Evolutionary conservation across 345 rosid genomes (phyloP), one percentile per base, ranked within the genome.

Genomic region (Turnera subulata): DNA sequence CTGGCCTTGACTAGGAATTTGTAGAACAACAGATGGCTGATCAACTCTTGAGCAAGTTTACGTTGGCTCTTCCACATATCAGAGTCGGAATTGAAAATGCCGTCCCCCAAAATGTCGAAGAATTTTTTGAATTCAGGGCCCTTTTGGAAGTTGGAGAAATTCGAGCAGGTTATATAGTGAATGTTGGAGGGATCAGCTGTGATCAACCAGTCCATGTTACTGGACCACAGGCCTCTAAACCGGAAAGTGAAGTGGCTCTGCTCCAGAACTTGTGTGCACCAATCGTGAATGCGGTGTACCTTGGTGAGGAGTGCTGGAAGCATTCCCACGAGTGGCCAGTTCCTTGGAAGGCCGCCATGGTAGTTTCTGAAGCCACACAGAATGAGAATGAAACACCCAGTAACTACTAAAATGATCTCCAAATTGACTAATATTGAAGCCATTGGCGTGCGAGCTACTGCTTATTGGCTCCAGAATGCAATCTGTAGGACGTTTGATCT

Each of bases 61-160:
- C 49, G 16, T 11, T 46, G 49, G 49, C 11, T 46, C 46, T 45
- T 66, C 70, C 70, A 66, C 33, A 33, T 32, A 22, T 58, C 46
- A 7, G 17, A n/a, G 50, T 66, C 70, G 8, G 70, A 17, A 53
- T 45, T 66, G 57, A 66, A 35, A n/a, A 66, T 66, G 19, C 70
- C 70, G 32, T 58, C 49, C 44, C 70, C 70, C 13, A 58, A 49
- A 58, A 59, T 44, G 53, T 66, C 58, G 13, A 66, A 58, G 17
- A 52, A 43, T 22, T 66, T 19, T 2, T 39, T 15, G 64, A 66
- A 59, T 2, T 58, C 54, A 6, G 53, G n/a, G 2, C 70, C 59
- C 24, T 66, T 66, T 0, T 46, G 59, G 17, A 50, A 66, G 19
- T 52, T 66, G 17, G 64, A 24, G 48, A 69, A 69, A 29, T 69